phyloP scores from a whole-genome alignment of 1,139 yeast genomes.

The Kurtzmaniella natalensis region DNA sequence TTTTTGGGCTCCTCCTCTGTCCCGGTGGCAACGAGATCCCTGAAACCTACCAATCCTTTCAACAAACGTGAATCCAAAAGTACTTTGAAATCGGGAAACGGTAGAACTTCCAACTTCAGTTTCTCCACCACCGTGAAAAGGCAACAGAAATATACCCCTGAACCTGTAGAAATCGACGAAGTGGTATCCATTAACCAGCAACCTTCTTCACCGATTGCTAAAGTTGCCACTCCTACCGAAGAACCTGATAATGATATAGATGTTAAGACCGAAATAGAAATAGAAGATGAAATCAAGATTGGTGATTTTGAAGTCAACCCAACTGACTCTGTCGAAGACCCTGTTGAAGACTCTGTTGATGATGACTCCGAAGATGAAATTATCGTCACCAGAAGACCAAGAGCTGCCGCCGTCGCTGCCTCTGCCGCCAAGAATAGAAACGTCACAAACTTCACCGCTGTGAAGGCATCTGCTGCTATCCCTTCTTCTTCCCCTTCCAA shows the following conservation, averaged over 20 bases:
- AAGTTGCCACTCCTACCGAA: slow-evolving; percentile 5
- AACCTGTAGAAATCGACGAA: too few relatives aligned
- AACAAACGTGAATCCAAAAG: slow-evolving; percentile 13
- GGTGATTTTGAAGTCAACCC: too few relatives aligned
- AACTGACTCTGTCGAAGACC: too few relatives aligned
- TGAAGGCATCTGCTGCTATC: slow-evolving; percentile 12
- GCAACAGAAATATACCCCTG: slow-evolving; percentile 8
- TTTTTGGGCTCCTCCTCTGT: slow-evolving; percentile 22
- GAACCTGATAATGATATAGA: slow-evolving; percentile 10
- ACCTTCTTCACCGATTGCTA: slow-evolving; percentile 27
- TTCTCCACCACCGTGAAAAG: slow-evolving; percentile 25
- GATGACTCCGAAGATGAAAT: slow-evolving; percentile 53
- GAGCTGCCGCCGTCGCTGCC: slow-evolving; percentile 30
- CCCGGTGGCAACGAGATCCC: slow-evolving; percentile 18
- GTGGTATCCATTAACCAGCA: too few relatives aligned
- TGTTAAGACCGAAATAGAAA: slow-evolving; percentile 6
- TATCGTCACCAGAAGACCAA: slow-evolving; percentile 43
- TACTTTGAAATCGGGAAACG: too few relatives aligned
- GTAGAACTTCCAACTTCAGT: too few relatives aligned
- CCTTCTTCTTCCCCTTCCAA: slow-evolving; percentile 23
- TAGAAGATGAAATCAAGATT: slow-evolving; percentile 11
- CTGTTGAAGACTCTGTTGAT: too few relatives aligned
- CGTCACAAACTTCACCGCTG: slow-evolving; percentile 16
- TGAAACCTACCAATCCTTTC: slow-evolving; percentile 9
- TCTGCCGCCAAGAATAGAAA: slow-evolving; percentile 12